These are phyloP conservation scores for Arachnomyces sp. DNA, from an alignment of 2,329 filamentous ascomycete genomes.

Conservation along the genomic window DNA sequence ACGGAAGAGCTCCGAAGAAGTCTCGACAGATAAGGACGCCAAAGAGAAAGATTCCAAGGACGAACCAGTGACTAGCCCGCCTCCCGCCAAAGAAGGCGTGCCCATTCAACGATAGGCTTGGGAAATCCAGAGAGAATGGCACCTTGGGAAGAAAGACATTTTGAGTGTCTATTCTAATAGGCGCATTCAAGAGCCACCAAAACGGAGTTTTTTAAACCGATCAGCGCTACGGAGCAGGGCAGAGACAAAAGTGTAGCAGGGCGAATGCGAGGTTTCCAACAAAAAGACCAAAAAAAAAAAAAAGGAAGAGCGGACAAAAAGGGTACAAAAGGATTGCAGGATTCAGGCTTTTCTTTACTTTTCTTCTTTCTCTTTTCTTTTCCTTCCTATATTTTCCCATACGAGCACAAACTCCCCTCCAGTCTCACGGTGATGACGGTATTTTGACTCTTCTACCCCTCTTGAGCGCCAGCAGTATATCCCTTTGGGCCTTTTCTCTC, in stretches of 20 bases:
- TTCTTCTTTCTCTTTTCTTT: slow-evolving; percentile 7
- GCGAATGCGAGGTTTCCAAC: slow-evolving; percentile 1
- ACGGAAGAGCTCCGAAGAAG: slow-evolving; percentile 40
- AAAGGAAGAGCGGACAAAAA: slow-evolving; percentile 1
- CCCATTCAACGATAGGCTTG: slow-evolving; percentile 53
- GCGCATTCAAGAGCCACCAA: too few relatives aligned
- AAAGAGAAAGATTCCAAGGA: slow-evolving; percentile 21
- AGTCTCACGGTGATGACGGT: neutral
- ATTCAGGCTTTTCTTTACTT: slow-evolving; percentile 1
- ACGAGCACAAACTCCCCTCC: slow-evolving; percentile 1
- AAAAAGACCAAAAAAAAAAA: neutral
- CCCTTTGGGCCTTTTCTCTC: slow-evolving; percentile 1
- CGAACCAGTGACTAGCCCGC: slow-evolving; percentile 38
- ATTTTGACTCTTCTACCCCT: neutral
- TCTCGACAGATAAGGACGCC: slow-evolving; percentile 33
- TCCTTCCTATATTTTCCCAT: slow-evolving; percentile 10
- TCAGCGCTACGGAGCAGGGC: slow-evolving; percentile 11
- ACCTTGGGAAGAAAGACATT: too few relatives aligned
- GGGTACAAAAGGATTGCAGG: neutral
- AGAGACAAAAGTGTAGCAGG: neutral
- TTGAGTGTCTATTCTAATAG: too few relatives aligned
- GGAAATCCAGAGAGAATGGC: neutral
- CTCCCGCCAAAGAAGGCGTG: slow-evolving; percentile 46
- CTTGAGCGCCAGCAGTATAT: neutral
- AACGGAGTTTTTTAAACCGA: too few relatives aligned